phyloP scores from a whole-genome alignment of 352 stramenopile genomes.

The Plasmopara viticola region DNA sequence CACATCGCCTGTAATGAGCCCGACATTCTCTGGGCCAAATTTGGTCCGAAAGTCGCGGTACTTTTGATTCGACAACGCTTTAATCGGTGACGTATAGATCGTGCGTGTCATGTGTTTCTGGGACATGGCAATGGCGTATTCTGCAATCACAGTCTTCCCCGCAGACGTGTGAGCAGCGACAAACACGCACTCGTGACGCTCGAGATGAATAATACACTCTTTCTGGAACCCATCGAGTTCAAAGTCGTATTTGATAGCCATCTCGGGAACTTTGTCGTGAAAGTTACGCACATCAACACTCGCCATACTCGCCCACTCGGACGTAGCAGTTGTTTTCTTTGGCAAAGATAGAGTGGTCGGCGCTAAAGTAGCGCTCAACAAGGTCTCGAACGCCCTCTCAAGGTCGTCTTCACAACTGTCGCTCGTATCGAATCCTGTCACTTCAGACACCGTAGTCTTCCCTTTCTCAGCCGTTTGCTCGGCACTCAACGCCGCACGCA shows the following conservation, averaged over 20 bases:
- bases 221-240: slow-evolving; percentile 97
- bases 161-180: slow-evolving; percentile 96
- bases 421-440: slow-evolving; percentile 1
- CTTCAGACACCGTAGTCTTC: not conserved
- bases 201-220: slow-evolving; percentile 92
- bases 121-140: slow-evolving; percentile 96
- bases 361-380: slow-evolving; percentile 26
- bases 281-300: slow-evolving; percentile 77
- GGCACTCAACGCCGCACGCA: slow-evolving; percentile 1
- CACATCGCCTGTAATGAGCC: slow-evolving; percentile 97
- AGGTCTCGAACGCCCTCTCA: slow-evolving; percentile 44
- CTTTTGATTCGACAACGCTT: slow-evolving; percentile 98
- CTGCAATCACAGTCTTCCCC: slow-evolving; percentile 97
- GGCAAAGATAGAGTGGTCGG: slow-evolving; percentile 10
- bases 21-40: slow-evolving; percentile 92
- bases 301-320: slow-evolving; percentile 70
- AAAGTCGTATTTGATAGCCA: slow-evolving; percentile 78
- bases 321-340: slow-evolving; percentile 18
- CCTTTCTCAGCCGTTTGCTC: not conserved
- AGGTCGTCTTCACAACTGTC: slow-evolving; percentile 23
- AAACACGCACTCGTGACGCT: slow-evolving; percentile 93
- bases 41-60: slow-evolving; percentile 95
- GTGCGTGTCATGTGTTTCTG: slow-evolving; percentile 87
- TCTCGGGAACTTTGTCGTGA: slow-evolving; percentile 72
- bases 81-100: slow-evolving; percentile 99